Percentiles rank a stretch among this genome's conserved stretches.
phyloP scores from a whole-genome alignment of 2,329 filamentous ascomycete genomes.

The Xylariales sp. region DNA sequence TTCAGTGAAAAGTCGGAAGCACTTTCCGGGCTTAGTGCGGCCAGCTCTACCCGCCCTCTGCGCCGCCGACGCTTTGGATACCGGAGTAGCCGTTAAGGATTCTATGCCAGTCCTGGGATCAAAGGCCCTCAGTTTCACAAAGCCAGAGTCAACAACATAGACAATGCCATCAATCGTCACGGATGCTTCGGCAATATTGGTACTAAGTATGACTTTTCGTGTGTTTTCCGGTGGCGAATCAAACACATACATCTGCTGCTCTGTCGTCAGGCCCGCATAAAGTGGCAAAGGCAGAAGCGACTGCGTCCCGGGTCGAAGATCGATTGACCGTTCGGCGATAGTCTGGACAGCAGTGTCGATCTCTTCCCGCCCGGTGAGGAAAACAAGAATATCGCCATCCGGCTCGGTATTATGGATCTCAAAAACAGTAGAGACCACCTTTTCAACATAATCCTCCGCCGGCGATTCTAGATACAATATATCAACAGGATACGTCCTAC shows the following conservation, averaged over 20 bases:
- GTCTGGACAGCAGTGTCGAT: slow-evolving; percentile 86
- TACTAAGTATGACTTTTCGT: slow-evolving; percentile 91
- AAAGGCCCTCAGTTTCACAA: slow-evolving; percentile 89
- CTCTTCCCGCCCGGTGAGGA: slow-evolving; percentile 92
- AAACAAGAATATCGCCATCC: slow-evolving; percentile 89
- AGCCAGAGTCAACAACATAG: slow-evolving; percentile 90
- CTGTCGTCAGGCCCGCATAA: slow-evolving; percentile 88
- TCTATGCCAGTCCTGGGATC: slow-evolving; percentile 89
- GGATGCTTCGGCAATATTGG: slow-evolving; percentile 96
- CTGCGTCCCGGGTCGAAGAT: slow-evolving; percentile 69
- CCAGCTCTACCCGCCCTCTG: slow-evolving; percentile 92
- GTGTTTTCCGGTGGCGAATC: slow-evolving; percentile 83
- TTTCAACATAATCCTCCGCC: slow-evolving; percentile 87
- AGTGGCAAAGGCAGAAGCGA: slow-evolving; percentile 79
- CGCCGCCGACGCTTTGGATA: slow-evolving; percentile 92
- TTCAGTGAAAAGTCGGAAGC: slow-evolving; percentile 92
- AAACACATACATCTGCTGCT: slow-evolving; percentile 96
- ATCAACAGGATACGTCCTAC: slow-evolving; percentile 89
- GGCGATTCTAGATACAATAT: slow-evolving; percentile 82
- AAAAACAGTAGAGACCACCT: slow-evolving; percentile 83
- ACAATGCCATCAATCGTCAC: slow-evolving; percentile 94
- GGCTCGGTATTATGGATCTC: slow-evolving; percentile 86
- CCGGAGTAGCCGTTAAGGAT: slow-evolving; percentile 80
- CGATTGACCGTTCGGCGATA: slow-evolving; percentile 76
- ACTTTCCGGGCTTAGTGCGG: slow-evolving; percentile 90